Evolutionary conservation across 1,139 yeast genomes (phyloP), one percentile per base, ranked within the genome.

Genomic region (Zygotorulaspora mrakii): DNA sequence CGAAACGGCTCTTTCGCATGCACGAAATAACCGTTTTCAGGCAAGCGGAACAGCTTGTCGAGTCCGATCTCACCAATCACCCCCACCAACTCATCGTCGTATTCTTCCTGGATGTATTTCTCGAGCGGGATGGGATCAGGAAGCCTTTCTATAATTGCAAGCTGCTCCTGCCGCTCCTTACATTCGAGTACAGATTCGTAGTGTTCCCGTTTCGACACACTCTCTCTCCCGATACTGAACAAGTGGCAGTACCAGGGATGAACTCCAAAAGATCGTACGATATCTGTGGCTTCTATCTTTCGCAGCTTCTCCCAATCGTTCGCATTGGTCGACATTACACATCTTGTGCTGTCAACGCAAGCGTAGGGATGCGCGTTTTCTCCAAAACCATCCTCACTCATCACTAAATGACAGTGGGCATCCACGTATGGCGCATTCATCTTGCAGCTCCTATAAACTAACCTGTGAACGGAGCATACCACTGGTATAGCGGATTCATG

Each of bases 191-290:
- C 76, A 0, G 48, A 20, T 2, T 46, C 37, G 56, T 88, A 91
- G 61, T 88, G 96, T 4, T 50, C 61, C 11, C 35, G 14, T 55
- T 54, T 69, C 40, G 17, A 46, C 43, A 25, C 45, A 1, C 9
- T 9, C 9, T 39, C 43, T 1, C 49, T 55, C 0, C 52, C 60
- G 5, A 62, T 49, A 7, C 75, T 66, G 47, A 78, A 80, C 21
- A 81, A 53, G 61, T 89, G 95, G 2, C 78, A 65, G 55, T 76
- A 87, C 96, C 96, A 89, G 0, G 97, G 97, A 60, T 91, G 97
- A 3, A 86, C 69, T 0, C 97, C 98, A 58, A 79, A 81, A 38
- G 81, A 77, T 0, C 31, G 37, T n/a, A 82, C 62, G 20, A 59
- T 59, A 1, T 48, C 48, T 2, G 54, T 50, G 2, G 55, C 61